Conservation (phyloP, 805 yeast genomes). For the Candida krabiensis region DNA sequence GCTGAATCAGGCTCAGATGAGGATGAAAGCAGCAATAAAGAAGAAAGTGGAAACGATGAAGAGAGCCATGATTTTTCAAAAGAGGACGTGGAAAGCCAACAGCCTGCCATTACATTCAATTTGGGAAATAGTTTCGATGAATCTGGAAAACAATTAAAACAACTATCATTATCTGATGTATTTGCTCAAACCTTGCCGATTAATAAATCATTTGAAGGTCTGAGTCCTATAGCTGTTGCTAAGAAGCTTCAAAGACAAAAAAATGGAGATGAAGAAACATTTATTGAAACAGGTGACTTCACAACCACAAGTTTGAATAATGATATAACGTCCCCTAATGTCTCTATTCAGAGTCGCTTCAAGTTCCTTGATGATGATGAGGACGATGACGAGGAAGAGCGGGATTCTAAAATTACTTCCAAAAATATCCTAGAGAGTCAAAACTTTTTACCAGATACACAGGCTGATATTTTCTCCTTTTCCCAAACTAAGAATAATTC, state of each 20-base stretch:
- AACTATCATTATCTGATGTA: conserved; percentile 26
- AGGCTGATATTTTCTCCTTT: conserved; percentile 6
- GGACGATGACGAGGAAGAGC: conserved; percentile 19
- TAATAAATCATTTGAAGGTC: conserved; percentile 19
- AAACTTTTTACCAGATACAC: neutral
- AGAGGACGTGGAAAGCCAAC: neutral
- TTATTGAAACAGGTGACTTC: conserved; percentile 23
- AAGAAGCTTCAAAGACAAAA: conserved; percentile 18
- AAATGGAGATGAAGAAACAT: conserved; percentile 7
- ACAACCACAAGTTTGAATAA: neutral
- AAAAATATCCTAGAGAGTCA: neutral
- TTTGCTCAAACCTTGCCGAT: conserved; percentile 25
- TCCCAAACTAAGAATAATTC: neutral
- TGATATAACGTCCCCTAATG: conserved; percentile 1
- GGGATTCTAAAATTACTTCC: conserved; percentile 21
- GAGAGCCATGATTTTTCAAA: conserved; percentile 7
- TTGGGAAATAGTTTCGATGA: conserved; percentile 15
- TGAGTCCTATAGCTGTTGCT: conserved; percentile 18
- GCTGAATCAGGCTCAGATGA: conserved; percentile 22
- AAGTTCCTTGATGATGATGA: conserved; percentile 13
- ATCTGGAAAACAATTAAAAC: conserved; percentile 3
- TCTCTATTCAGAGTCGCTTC: conserved; percentile 6
- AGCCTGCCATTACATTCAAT: conserved; percentile 17
- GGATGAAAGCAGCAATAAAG: conserved; percentile 26
- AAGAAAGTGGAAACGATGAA: conserved; percentile 21